Conservation (phyloP, 2,329 filamentous ascomycete genomes). For the Ambrosiella cleistominuta region DNA sequence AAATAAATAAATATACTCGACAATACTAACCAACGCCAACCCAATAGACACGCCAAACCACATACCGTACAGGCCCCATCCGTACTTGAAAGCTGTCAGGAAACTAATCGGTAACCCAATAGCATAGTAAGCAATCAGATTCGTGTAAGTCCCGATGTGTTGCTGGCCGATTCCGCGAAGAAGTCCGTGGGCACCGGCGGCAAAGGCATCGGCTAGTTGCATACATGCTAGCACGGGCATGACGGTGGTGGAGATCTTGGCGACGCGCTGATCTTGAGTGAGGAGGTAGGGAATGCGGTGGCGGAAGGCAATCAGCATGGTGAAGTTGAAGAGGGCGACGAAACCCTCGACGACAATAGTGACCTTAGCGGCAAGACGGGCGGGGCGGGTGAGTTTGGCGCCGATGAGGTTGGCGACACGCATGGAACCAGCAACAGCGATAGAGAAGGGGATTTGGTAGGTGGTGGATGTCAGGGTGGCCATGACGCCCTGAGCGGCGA, state of each 20-base stretch:
- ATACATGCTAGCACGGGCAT: conserved; percentile 73
- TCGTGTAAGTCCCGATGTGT: conserved; percentile 76
- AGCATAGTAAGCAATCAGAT: conserved; percentile 70
- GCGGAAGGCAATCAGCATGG: conserved; percentile 49
- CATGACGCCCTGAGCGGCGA: conserved; percentile 79
- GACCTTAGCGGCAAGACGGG: conserved; percentile 64
- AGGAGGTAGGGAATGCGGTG: conserved; percentile 62
- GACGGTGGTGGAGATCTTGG: conserved; percentile 47
- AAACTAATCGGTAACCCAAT: conserved; percentile 76
- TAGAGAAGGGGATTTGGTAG: conserved; percentile 83
- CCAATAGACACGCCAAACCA: conserved; percentile 68
- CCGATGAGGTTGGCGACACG: conserved; percentile 86
- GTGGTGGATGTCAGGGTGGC: conserved; percentile 61
- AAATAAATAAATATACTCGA: conserved; percentile 36
- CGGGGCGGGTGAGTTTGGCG: conserved; percentile 62
- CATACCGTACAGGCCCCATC: conserved; percentile 62
- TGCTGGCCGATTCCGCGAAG: conserved; percentile 77
- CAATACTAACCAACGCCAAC: conserved; percentile 37
- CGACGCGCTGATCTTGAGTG: conserved; percentile 54
- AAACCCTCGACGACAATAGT: conserved; percentile 47
- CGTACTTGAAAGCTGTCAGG: conserved; percentile 55
- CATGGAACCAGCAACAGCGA: conserved; percentile 75
- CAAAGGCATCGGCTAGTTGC: conserved; percentile 73
- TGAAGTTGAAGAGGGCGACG: conserved; percentile 65
- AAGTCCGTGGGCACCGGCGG: conserved; percentile 65